These are phyloP conservation scores for Solanum pinnatisectum DNA, from an alignment of 257 asterid species.

Conservation along the genomic window DNA sequence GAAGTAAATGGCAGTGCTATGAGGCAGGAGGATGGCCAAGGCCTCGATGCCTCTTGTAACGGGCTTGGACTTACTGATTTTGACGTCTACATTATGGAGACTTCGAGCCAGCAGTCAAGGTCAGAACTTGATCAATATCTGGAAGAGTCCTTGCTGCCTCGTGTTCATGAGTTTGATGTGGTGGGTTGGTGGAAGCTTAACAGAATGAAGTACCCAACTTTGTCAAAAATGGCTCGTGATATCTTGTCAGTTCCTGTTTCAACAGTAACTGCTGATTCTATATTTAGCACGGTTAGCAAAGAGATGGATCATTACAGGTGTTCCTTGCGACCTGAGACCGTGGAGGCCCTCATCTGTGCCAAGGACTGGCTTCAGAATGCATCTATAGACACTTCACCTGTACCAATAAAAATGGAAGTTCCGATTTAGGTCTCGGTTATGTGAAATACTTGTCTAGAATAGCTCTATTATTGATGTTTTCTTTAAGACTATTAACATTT, in stretches of 20 bases:
- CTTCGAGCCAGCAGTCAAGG: constrained; percentile 60
- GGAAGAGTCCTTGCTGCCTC: constrained; percentile 86
- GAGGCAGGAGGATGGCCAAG: constrained; percentile 38
- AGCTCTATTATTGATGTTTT: background rate
- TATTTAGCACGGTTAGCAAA: constrained; percentile 56
- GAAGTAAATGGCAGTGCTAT: constrained; percentile 39
- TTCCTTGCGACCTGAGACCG: constrained; percentile 75
- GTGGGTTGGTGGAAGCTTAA: constrained; percentile 92
- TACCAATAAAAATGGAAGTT: constrained; percentile 55
- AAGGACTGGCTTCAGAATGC: constrained; percentile 79
- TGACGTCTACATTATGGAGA: constrained; percentile 72
- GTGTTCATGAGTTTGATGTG: constrained; percentile 84
- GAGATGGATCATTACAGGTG: constrained; percentile 87
- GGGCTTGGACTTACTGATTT: constrained; percentile 71
- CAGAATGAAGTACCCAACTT: constrained; percentile 75
- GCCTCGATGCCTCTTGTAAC: constrained; percentile 32
- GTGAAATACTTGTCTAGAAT: background rate
- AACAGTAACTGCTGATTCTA: constrained; percentile 42
- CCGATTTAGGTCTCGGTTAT: constrained; percentile 37
- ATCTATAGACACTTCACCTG: constrained; percentile 19
- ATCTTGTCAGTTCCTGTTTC: constrained; percentile 78
- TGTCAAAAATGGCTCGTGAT: constrained; percentile 93
- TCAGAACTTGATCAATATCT: constrained; percentile 86
- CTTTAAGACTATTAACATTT: background rate
- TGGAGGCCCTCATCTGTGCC: constrained; percentile 86